phyloP scores from a whole-genome alignment of 768 basidiomycete species.

The Lactarius hatsudake region DNA sequence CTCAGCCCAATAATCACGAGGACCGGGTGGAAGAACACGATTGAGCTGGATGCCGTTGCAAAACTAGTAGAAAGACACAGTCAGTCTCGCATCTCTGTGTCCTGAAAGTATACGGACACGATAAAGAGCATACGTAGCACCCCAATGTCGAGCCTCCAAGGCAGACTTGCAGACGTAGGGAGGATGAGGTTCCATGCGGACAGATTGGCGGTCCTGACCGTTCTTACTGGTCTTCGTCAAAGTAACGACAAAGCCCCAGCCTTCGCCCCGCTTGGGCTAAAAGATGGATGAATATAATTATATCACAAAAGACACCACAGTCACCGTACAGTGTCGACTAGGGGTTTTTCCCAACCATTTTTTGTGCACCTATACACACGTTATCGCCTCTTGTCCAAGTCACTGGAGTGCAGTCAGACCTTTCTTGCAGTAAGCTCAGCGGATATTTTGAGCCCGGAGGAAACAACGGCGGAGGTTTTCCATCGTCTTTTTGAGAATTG shows the following conservation, averaged over 20 bases:
- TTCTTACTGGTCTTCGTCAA: constrained; percentile 64
- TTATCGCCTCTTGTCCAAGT: neutral
- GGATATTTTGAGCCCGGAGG: constrained; percentile 86
- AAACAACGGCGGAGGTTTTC: constrained; percentile 55
- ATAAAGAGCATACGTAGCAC: constrained; percentile 82
- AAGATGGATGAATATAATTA: constrained; percentile 21
- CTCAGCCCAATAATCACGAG: constrained; percentile 84
- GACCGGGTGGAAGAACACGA: constrained; percentile 74
- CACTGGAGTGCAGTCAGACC: constrained; percentile 37
- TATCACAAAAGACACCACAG: neutral
- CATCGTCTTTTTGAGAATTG: constrained; percentile 29
- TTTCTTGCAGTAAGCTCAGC: constrained; percentile 73
- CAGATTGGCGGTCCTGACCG: constrained; percentile 52
- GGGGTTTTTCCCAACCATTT: constrained; percentile 82
- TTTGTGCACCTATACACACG: constrained; percentile 70
- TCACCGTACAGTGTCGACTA: constrained; percentile 64
- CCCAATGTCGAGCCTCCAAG: constrained; percentile 87
- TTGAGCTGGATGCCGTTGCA: constrained; percentile 74
- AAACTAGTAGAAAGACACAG: constrained; percentile 46
- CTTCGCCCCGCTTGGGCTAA: constrained; percentile 48
- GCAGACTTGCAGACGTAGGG: constrained; percentile 63
- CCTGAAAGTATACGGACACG: constrained; percentile 56
- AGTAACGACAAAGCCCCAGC: constrained; percentile 65
- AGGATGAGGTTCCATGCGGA: constrained; percentile 72
- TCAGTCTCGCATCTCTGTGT: constrained; percentile 30